Conservation (phyloP, 129 eudicot species). For the Saussurea involucrata region DNA sequence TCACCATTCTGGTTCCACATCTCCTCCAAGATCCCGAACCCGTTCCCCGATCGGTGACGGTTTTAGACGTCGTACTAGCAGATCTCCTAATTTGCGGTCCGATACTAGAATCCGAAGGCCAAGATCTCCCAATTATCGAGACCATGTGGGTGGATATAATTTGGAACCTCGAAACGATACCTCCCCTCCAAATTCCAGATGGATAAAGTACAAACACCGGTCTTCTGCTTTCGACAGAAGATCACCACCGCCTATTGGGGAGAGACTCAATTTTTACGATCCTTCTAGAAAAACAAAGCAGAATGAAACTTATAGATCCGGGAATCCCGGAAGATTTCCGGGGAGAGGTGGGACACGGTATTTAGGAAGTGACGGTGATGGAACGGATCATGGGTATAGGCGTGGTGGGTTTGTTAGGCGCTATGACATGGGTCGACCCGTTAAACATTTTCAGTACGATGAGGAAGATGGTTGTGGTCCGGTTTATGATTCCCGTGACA, state of each 20-base stretch:
- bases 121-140: constrained; percentile 29
- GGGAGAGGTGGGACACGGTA: constrained; percentile 23
- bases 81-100: constrained; percentile 35
- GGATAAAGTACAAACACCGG: constrained; percentile 24
- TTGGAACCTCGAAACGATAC: constrained; percentile 20
- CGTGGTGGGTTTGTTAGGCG: constrained; percentile 27
- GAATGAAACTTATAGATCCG: constrained; percentile 24
- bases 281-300: constrained; percentile 28
- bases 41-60: constrained; percentile 28
- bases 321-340: constrained; percentile 22
- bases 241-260: constrained; percentile 29
- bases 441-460: constrained; percentile 9
- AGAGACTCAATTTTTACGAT: constrained; percentile 19
- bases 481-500: constrained; percentile 16
- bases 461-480: constrained; percentile 22
- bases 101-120: constrained; percentile 32
- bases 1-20: constrained; percentile 32
- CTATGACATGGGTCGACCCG: constrained; percentile 7
- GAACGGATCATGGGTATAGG: constrained; percentile 20
- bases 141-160: constrained; percentile 17
- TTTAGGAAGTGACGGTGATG: constrained; percentile 14
- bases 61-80: constrained; percentile 30
- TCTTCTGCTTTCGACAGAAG: constrained; percentile 17
- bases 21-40: constrained; percentile 32
- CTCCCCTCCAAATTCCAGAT: constrained; percentile 18